Conservation (phyloP, 2,329 filamentous ascomycete species). For the Ambrosiella xylebori region DNA sequence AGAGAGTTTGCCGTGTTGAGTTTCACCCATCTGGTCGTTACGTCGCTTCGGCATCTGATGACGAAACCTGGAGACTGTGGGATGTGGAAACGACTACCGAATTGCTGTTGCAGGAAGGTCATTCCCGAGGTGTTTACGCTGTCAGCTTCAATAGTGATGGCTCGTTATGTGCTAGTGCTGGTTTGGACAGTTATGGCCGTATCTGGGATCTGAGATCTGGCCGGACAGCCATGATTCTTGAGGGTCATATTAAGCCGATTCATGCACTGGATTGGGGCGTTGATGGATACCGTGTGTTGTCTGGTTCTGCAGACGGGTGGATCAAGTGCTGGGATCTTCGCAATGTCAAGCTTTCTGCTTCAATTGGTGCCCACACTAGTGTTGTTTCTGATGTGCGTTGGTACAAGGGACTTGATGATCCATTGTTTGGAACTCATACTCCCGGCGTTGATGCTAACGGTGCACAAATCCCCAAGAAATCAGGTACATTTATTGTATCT, state of each 20-base stretch:
- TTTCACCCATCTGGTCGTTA: slow-evolving; percentile 87
- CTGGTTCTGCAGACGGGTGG: slow-evolving; percentile 84
- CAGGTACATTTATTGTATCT: slow-evolving; percentile 79
- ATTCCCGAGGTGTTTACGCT: slow-evolving; percentile 82
- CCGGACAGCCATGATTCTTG: slow-evolving; percentile 86
- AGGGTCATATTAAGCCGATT: slow-evolving; percentile 76
- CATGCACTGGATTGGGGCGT: slow-evolving; percentile 83
- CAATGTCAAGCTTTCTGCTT: slow-evolving; percentile 67
- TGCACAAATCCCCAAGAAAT: slow-evolving; percentile 57
- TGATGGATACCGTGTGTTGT: slow-evolving; percentile 84
- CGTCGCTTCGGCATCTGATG: slow-evolving; percentile 82
- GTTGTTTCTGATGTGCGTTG: slow-evolving; percentile 85
- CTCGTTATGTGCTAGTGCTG: slow-evolving; percentile 77
- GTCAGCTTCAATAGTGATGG: slow-evolving; percentile 84
- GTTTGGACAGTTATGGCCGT: slow-evolving; percentile 81
- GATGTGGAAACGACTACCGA: slow-evolving; percentile 76
- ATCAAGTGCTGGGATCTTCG: slow-evolving; percentile 96
- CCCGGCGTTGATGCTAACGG: slow-evolving; percentile 48
- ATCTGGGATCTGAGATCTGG: slow-evolving; percentile 92
- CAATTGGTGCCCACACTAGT: slow-evolving; percentile 78
- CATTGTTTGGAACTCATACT: slow-evolving; percentile 37
- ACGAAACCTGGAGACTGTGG: slow-evolving; percentile 95
- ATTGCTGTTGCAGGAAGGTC: slow-evolving; percentile 77
- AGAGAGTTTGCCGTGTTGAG: slow-evolving; percentile 77
- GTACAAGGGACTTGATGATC: slow-evolving; percentile 76